Evolutionary conservation across 106 monocot genomes (phyloP), one percentile per base, ranked within the genome.

Genomic region (Acanthochlamys bracteata): DNA sequence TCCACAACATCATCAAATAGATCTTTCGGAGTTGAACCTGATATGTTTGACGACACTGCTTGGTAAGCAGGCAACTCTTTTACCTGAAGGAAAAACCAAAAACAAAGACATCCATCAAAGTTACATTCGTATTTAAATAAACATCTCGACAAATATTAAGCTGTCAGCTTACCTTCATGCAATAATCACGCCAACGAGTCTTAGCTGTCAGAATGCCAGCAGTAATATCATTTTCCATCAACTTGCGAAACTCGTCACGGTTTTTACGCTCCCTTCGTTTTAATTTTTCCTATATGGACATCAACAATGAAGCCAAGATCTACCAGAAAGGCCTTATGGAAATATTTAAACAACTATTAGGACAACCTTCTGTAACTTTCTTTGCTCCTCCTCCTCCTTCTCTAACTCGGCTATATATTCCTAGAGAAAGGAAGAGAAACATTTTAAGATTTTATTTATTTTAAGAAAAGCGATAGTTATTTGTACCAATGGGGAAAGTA

Each of bases 21-120:
- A 77, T 92, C 92, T 73, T 99, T 99, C 51, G 98, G 92, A 11
- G 92, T 99, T 13, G 98, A 89, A 59, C 98, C 98, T 57, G 89
- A 89, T 17, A 79, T 82, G 64, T 99, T 99, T 71, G 83, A 75
- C 27, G 98, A 63, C 22, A 99, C 89, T 55, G 75, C 85, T 20
- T 77, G 39, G 65, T 92, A 99, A 8, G 78, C 49, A 52, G 75
- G 52, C 24, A 64, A 71, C 67, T 89, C 85, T 59, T 85, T 99
- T 45, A 99, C 79, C 98, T 90, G 65, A 49, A 49, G 49, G 49
- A 49, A 12, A 49, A 49, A 49, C 49, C n/a, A 67, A 62, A 57
- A 19, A 64, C 41, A 4, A 11, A 57, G 20, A 10, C 10, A 8
- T 1, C 20, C 55, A 55, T 21, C 55, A 49, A 49, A 49, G 49